Conservation (phyloP, 176 grass and related monocot genomes). For the Lolium perenne region DNA sequence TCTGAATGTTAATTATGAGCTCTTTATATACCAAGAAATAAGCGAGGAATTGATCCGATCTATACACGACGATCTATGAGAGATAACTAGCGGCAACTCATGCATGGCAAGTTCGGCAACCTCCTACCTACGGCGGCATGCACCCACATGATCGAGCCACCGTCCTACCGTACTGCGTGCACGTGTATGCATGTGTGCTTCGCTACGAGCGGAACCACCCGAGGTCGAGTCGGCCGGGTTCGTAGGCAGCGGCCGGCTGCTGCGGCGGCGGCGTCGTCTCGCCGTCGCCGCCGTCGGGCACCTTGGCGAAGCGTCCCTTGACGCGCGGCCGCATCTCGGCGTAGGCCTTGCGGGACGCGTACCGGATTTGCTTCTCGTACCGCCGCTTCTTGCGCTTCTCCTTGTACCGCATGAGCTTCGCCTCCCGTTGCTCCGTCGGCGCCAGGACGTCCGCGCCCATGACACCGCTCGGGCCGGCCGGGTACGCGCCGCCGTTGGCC, state of each 20-base stretch:
- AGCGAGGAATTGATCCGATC: not conserved
- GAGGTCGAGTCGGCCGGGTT: constrained; percentile 58
- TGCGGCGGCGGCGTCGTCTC: constrained; percentile 26
- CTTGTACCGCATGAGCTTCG: constrained; percentile 87
- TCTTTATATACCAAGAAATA: not conserved
- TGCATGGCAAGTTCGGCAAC: not conserved
- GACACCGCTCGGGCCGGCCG: not conserved
- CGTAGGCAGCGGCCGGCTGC: constrained; percentile 40
- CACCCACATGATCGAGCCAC: not conserved
- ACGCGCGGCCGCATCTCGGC: constrained; percentile 88
- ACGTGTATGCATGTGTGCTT: not conserved
- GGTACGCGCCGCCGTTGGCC: constrained; percentile 2
- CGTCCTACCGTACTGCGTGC: not conserved
- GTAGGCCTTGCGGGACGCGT: constrained; percentile 93
- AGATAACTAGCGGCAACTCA: not conserved
- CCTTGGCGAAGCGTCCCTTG: constrained; percentile 93
- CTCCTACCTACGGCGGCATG: constrained; percentile 8
- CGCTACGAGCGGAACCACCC: constrained; percentile 65
- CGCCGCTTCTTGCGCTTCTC: constrained; percentile 87
- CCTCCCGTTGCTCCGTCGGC: constrained; percentile 61
- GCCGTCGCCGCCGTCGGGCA: constrained; percentile 52
- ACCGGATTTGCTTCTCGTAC: constrained; percentile 93
- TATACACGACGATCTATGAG: not conserved
- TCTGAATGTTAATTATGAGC: constrained; percentile 5
- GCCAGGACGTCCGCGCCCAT: constrained; percentile 28